Base-by-base conservation (phyloP, 139 green algal genomes). In the Chlorella sp. region DNA sequence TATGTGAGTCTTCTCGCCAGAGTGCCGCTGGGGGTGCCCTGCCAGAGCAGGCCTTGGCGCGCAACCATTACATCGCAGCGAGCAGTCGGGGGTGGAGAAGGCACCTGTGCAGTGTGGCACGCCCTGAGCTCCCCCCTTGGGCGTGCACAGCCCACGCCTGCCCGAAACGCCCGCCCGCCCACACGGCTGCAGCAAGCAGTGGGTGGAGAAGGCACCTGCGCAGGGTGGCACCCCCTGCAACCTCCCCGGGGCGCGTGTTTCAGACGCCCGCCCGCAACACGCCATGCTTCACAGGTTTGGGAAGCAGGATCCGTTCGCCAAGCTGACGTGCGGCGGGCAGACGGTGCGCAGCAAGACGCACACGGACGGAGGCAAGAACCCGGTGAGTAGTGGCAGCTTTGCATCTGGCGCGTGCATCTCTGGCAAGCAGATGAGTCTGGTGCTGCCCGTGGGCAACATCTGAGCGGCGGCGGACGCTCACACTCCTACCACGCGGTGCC, bases 341-440 rank as follows among this genome's bases (percentile, higher is more conserved):
- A 69, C 29, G 1, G 55, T 76, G 33, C 49, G 69, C 23, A 72
- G 69, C 23, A 72, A 69, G 34, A 80, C 75, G 3, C 50, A 69
- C 49, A 65, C 20, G 23, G 64, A 76, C 35, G 75, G 75, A 10
- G 75, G 75, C 63, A 72, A 68, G 42, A 76, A 80, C 50, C 75
- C 75, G 22, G 55, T 30, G 24, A 29, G 22, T 4, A 64, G 55
- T 30, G 20, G 22, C 55, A 10, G 24, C 17, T 64, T 10, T 31
- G 55, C 17, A 27, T 64, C 27, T 29, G 22, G 24, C 22, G 20
- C 22, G 22, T 27, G 20, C 4, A 30, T 64, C 14, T 31, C 22
- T 27, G 4, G 6, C 55, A 64, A 31, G 55, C 17, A 64, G 55
- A 31, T 31, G 22, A 64, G 20, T 31, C 14, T 10, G 24, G 24